Percentiles rank a stretch among this genome's conserved stretches.
phyloP scores from a whole-genome alignment of 2,329 filamentous ascomycete species.

The Hawksworthiomyces lignivorus region DNA sequence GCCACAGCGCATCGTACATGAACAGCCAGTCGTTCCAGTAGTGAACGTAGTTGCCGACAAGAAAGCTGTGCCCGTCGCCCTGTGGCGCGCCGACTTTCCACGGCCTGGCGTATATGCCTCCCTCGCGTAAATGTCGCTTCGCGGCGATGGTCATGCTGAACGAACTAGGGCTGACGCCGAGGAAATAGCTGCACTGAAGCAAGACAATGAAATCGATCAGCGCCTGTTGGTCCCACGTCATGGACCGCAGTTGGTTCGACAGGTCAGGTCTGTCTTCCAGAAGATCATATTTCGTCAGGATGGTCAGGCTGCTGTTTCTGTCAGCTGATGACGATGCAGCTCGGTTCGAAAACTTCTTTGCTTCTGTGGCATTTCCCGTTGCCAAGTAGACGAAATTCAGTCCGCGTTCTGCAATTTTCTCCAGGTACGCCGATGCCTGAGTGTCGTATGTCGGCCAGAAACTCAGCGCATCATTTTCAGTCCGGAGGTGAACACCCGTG shows the following conservation, averaged over 20 bases:
- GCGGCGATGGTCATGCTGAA: constrained; percentile 40
- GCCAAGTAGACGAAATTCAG: constrained; percentile 37
- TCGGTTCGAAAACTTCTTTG: constrained; percentile 27
- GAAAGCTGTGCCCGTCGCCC: constrained; percentile 33
- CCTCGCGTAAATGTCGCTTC: constrained; percentile 34
- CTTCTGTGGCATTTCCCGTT: constrained; percentile 36
- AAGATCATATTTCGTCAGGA: constrained; percentile 31
- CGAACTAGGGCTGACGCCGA: constrained; percentile 38
- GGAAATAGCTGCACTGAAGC: constrained; percentile 31
- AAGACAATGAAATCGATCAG: constrained; percentile 35
- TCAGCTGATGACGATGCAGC: constrained; percentile 15
- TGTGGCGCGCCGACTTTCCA: constrained; percentile 33
- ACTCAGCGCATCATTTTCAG: constrained; percentile 37
- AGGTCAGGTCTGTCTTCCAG: constrained; percentile 21
- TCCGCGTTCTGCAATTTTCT: constrained; percentile 22
- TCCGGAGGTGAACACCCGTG: constrained; percentile 38
- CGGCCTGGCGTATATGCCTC: constrained; percentile 32
- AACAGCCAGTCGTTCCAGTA: constrained; percentile 43
- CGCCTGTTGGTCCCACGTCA: constrained; percentile 38
- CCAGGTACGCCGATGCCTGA: constrained; percentile 33
- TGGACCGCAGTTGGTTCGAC: constrained; percentile 24
- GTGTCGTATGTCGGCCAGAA: constrained; percentile 37
- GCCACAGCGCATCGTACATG: constrained; percentile 39
- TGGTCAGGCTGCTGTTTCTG: not conserved
- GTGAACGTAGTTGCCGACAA: constrained; percentile 35